Percentiles rank a stretch among this genome's conserved stretches.
phyloP scores from a whole-genome alignment of 768 basidiomycete species.

The Filobasidium floriforme region DNA sequence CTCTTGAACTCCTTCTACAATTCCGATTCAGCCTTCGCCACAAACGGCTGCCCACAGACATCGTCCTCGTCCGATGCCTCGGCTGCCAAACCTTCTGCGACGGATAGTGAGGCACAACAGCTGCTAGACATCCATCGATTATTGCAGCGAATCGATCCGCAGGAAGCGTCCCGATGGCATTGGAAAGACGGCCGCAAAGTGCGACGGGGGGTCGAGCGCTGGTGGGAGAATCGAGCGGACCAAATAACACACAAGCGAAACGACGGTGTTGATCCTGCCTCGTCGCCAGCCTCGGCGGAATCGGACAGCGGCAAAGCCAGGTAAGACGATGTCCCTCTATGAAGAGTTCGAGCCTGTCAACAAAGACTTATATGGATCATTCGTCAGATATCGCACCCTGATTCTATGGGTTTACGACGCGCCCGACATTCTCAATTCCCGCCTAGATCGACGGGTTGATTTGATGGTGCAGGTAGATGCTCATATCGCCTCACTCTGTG shows the following conservation, averaged over 20 bases:
- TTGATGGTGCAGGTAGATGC: slow-evolving; percentile 71
- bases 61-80: too few species aligned
- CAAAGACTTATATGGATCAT: neutral
- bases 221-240: slow-evolving; percentile 60
- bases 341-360: neutral
- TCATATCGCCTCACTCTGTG: neutral
- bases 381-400: slow-evolving; percentile 49
- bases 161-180: slow-evolving; percentile 78
- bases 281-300: slow-evolving; percentile 48
- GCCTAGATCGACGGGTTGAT: slow-evolving; percentile 74
- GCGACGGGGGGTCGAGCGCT: slow-evolving; percentile 65
- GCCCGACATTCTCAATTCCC: slow-evolving; percentile 54
- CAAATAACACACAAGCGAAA: neutral
- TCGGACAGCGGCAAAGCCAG: slow-evolving; percentile 22
- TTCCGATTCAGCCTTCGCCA: too few species aligned
- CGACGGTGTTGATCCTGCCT: neutral
- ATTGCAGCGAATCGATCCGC: slow-evolving; percentile 50
- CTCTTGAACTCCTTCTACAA: too few species aligned
- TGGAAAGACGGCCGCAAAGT: slow-evolving; percentile 93
- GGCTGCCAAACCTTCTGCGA: too few species aligned
- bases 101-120: too few species aligned
- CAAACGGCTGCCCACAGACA: too few species aligned
- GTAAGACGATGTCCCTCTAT: slow-evolving; percentile 22
- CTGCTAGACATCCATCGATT: too few species aligned
- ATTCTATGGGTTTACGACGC: slow-evolving; percentile 87